A percentile compares a stretch with the other conserved stretches of the same genome.
Conservation (phyloP, 768 basidiomycete species). For the Harrya chromipes region DNA sequence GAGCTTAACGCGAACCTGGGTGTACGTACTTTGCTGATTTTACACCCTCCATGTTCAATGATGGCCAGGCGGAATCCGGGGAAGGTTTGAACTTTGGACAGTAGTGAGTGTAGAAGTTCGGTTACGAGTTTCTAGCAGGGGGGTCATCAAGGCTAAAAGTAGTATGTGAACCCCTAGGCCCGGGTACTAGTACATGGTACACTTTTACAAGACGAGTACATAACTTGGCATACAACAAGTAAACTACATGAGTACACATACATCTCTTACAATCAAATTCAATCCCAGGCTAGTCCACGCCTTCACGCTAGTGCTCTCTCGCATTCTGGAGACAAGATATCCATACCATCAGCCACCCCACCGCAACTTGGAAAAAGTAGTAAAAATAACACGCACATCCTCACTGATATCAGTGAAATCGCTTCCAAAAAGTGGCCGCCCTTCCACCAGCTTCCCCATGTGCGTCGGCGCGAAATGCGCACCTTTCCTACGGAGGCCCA, state of each 20-base stretch:
- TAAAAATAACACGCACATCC: too few relatives aligned
- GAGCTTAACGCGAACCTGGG: neutral
- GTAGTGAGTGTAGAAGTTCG: neutral
- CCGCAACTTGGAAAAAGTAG: too few relatives aligned
- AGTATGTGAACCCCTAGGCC: constrained; percentile 5
- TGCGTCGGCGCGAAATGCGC: constrained; percentile 36
- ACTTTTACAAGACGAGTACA: too few relatives aligned
- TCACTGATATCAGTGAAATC: constrained; percentile 19
- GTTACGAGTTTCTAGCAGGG: too few relatives aligned
- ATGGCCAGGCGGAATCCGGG: neutral
- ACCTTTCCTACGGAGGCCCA: constrained; percentile 37
- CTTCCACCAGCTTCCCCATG: constrained; percentile 37
- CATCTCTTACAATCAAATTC: too few relatives aligned
- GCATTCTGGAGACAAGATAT: too few relatives aligned
- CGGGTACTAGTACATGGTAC: too few relatives aligned
- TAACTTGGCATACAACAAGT: too few relatives aligned
- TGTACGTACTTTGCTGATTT: constrained; percentile 35
- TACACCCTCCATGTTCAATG: constrained; percentile 24
- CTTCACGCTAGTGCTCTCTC: too few relatives aligned
- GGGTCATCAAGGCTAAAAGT: constrained; percentile 6
- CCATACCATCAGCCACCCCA: too few relatives aligned
- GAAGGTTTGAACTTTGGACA: neutral
- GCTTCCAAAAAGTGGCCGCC: constrained; percentile 15
- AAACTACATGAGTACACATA: too few relatives aligned
- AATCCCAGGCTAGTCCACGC: too few relatives aligned